A percentile compares a stretch with the other conserved stretches of the same genome.
phyloP scores from a whole-genome alignment of 768 basidiomycete species.

The Phylloporus sp. region DNA sequence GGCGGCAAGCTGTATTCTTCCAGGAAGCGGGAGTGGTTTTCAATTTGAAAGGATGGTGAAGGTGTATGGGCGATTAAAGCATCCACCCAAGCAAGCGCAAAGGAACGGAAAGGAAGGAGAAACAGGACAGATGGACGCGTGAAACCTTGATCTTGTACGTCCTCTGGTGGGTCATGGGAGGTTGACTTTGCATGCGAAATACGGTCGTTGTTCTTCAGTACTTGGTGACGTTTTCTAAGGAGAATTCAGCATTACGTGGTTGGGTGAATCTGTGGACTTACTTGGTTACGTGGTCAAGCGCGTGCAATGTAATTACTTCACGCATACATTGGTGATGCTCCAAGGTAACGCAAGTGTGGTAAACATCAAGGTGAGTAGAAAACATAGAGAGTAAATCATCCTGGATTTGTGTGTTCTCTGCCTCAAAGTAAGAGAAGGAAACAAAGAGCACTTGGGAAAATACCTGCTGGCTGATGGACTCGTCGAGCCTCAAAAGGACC shows the following conservation, averaged over 20 bases:
- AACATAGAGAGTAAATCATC: conserved; percentile 64
- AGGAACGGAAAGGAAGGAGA: conserved; percentile 90
- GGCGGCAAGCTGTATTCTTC: conserved; percentile 80
- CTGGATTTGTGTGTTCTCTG: conserved; percentile 55
- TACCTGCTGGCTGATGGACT: conserved; percentile 52
- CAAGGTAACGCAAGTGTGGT: conserved; percentile 61
- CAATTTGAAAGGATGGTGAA: conserved; percentile 71
- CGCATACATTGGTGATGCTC: conserved; percentile 61
- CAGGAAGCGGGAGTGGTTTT: conserved; percentile 81
- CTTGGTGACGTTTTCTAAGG: conserved; percentile 78
- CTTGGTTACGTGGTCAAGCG: conserved; percentile 89
- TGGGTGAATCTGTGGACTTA: conserved; percentile 28
- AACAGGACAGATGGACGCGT: conserved; percentile 93
- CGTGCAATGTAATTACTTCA: conserved; percentile 73
- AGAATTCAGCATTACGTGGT: background rate
- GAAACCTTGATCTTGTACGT: conserved; percentile 95
- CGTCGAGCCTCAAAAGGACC: conserved; percentile 53
- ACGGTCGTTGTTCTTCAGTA: conserved; percentile 93
- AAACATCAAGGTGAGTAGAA: conserved; percentile 72
- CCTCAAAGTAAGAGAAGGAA: conserved; percentile 3
- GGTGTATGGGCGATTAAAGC: conserved; percentile 76
- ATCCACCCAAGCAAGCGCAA: conserved; percentile 78
- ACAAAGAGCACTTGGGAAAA: background rate
- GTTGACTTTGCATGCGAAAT: conserved; percentile 68
- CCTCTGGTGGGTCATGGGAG: conserved; percentile 55